Percentiles rank a stretch among this genome's conserved stretches.
phyloP scores from a whole-genome alignment of 2,329 filamentous ascomycete species.

The Magnaporthales sp. region DNA sequence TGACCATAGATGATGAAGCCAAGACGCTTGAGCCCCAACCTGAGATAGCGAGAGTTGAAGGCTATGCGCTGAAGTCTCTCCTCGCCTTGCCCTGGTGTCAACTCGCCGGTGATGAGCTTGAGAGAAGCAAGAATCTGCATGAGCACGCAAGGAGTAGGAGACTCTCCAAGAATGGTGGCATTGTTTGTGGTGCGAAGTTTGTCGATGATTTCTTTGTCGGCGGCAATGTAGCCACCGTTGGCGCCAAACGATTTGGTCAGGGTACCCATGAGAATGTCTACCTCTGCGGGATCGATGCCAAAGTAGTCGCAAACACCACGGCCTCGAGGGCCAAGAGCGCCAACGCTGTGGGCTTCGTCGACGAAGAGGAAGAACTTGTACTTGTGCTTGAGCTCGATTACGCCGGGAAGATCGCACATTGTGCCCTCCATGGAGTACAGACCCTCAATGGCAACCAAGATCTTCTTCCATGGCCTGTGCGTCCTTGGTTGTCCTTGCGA shows the following conservation, averaged over 20 bases:
- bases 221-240: constrained; percentile 92
- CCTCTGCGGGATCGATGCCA: constrained; percentile 73
- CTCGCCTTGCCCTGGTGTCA: constrained; percentile 84
- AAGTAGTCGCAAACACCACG: constrained; percentile 98
- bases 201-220: constrained; percentile 83
- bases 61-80: constrained; percentile 92
- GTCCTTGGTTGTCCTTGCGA: constrained; percentile 95
- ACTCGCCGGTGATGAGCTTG: constrained; percentile 79
- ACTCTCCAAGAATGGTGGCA: constrained; percentile 78
- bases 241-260: constrained; percentile 97
- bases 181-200: constrained; percentile 83
- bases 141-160: constrained; percentile 78
- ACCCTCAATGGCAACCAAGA: constrained; percentile 89
- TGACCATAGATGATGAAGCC: constrained; percentile 96
- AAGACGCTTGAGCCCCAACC: constrained; percentile 90
- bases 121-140: constrained; percentile 85
- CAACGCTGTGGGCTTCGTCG: constrained; percentile 93
- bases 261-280: constrained; percentile 97
- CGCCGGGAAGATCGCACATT: constrained; percentile 92
- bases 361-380: constrained; percentile 97
- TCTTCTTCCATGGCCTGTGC: constrained; percentile 99
- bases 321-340: constrained; percentile 79
- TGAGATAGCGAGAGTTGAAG: constrained; percentile 98
- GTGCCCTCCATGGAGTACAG: constrained; percentile 99
- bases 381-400: constrained; percentile 79